Base-by-base conservation (phyloP, 2,329 filamentous ascomycete species). In the Aspergillus sclerotialis region DNA sequence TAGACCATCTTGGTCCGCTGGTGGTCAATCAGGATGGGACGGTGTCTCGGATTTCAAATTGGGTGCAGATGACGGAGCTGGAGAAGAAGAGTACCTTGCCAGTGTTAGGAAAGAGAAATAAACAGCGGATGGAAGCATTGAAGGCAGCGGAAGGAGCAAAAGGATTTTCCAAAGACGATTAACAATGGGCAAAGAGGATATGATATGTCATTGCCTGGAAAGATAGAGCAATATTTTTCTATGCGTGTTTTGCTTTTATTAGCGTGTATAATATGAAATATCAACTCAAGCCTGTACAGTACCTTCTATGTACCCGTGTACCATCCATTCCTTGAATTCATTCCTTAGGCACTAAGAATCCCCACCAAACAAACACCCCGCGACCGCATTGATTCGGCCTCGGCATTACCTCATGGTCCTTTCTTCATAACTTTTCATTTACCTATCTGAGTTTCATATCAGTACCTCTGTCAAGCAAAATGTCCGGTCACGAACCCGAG, bases 21-120 rank as follows among this genome's bases (percentile, higher is more conserved):
- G 82, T 89, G 1, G 78, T 88, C 35, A 83, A 86, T 56, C 65
- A 69, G 40, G 80, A 89, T 57, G 84, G 84, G 13, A 79, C 79
- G 7, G 58, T 87, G 46, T 78, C 78, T 37, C 72, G 82, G 21
- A 83, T 89, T 48, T 63, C 71, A 23, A 88, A 89, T 57, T 89
- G 83, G 83, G 68, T 64, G 7, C 65, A 78, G 44, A 86, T 88
- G 83, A 73, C 74, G 2, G 75, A 77, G 16, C 69, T 77, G 5
- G 83, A 88, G 67, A 70, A 68, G 55, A 61, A 74, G 53, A 83
- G 78, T 50, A 84, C 82, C 24, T 44, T 87, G 53, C 68, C 78
- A 29, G 63, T 86, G 30, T 52, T 89, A 46, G 75, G 76, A 7
- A 81, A 76, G 68, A 67, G 84, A 53, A 88, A 89, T 53, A 70